A percentile compares a stretch with the other conserved stretches of the same genome.
phyloP scores from a whole-genome alignment of 805 yeast genomes.

The Trichomonascus vanleenenianus region DNA sequence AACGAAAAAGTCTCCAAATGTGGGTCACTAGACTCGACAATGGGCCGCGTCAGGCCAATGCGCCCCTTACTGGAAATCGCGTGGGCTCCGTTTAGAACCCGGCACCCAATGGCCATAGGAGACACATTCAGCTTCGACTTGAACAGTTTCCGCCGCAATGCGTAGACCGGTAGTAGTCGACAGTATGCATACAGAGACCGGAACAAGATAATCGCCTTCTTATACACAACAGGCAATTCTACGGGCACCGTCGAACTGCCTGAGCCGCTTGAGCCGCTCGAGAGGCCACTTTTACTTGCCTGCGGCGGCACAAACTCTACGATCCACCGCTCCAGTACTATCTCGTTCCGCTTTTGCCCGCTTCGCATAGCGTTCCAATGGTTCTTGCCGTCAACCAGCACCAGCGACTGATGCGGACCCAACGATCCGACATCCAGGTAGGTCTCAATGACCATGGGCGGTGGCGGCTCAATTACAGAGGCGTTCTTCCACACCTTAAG shows the following conservation, averaged over 20 bases:
- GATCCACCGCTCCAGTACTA: constrained; percentile 93
- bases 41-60: constrained; percentile 67
- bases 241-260: constrained; percentile 9
- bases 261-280: neutral
- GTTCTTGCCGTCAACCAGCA: constrained; percentile 47
- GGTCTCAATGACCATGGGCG: constrained; percentile 84
- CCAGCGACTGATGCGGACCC: constrained; percentile 48
- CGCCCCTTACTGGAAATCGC: constrained; percentile 78
- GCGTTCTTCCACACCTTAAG: constrained; percentile 51
- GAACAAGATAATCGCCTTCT: constrained; percentile 64
- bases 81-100: constrained; percentile 63
- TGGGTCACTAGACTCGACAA: constrained; percentile 10
- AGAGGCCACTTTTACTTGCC: neutral
- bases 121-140: constrained; percentile 32
- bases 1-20: constrained; percentile 52
- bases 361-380: constrained; percentile 41
- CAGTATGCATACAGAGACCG: constrained; percentile 63
- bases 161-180: constrained; percentile 65
- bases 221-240: constrained; percentile 64
- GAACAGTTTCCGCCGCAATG: constrained; percentile 41
- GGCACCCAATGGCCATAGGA: constrained; percentile 45
- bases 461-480: constrained; percentile 25
- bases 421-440: constrained; percentile 59
- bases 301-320: constrained; percentile 45
- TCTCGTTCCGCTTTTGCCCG: constrained; percentile 62